Conservation (phyloP, 2,329 filamentous ascomycete genomes). For the Monosporascus sp. region DNA sequence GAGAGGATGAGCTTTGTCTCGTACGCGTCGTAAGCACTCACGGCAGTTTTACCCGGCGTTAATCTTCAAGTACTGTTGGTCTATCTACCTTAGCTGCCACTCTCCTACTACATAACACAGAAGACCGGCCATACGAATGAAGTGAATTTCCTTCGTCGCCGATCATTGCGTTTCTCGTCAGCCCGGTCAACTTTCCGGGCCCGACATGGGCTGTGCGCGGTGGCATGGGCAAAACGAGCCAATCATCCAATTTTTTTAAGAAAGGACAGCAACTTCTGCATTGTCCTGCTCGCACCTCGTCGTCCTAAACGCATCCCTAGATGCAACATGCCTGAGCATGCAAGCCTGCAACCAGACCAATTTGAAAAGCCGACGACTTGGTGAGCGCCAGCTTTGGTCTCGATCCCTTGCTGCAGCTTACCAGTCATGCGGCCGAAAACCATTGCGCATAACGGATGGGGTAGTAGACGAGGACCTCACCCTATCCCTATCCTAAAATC, state of each 20-base stretch:
- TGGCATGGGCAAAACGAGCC: background rate
- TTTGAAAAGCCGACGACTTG: slow-evolving; percentile 8
- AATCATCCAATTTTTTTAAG: background rate
- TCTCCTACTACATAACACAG: background rate
- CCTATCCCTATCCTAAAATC: slow-evolving; percentile 1
- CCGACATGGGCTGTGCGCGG: background rate
- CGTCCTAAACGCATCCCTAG: background rate
- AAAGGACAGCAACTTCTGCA: background rate
- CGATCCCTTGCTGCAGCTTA: slow-evolving; percentile 6
- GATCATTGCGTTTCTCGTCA: slow-evolving; percentile 2
- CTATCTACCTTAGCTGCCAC: background rate
- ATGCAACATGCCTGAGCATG: background rate
- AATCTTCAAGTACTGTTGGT: no score
- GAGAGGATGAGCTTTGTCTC: no score
- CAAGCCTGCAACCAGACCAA: slow-evolving; percentile 5
- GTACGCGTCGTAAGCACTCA: no score
- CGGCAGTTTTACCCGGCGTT: no score
- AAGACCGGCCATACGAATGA: background rate
- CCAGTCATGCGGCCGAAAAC: slow-evolving; percentile 8
- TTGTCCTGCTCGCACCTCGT: background rate
- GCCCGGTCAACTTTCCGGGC: background rate
- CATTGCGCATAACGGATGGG: slow-evolving; percentile 4
- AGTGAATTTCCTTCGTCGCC: background rate
- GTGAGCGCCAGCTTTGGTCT: slow-evolving; percentile 4
- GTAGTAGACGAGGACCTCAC: slow-evolving; percentile 7